These are phyloP conservation scores for Rhododendron ovatum DNA, from an alignment of 148 eudicot species.

Conservation along the genomic window DNA sequence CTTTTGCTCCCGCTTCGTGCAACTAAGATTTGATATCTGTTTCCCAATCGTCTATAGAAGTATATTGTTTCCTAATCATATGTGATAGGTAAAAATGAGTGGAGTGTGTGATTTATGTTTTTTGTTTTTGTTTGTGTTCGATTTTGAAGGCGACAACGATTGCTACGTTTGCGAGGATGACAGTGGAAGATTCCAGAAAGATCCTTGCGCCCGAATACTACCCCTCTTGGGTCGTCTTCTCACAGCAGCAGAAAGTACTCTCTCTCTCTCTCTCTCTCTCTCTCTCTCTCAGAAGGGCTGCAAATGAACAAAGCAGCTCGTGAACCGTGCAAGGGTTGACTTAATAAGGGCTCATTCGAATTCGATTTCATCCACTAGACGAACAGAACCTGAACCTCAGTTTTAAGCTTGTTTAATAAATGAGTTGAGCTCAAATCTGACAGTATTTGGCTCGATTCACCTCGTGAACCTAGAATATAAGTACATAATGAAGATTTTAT, in stretches of 20 bases:
- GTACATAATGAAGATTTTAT: background rate
- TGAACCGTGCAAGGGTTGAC: background rate
- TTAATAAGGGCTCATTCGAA: background rate
- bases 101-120: slow-evolving; percentile 4
- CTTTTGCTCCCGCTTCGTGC: background rate
- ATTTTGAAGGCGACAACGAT: slow-evolving; percentile 56
- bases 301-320: background rate
- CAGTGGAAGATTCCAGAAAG: slow-evolving; percentile 92
- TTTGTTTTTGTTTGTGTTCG: background rate
- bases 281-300: background rate
- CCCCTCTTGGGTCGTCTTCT: slow-evolving; percentile 96
- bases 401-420: background rate
- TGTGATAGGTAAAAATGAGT: background rate
- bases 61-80: background rate
- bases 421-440: background rate
- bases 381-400: background rate
- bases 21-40: background rate
- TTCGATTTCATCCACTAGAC: background rate
- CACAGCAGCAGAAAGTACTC: slow-evolving; percentile 77
- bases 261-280: background rate
- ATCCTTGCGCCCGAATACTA: slow-evolving; percentile 70
- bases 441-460: background rate
- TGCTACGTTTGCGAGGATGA: slow-evolving; percentile 94
- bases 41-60: background rate
- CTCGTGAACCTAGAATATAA: background rate